phyloP scores from a whole-genome alignment of 169 alveolate genomes.

The Plasmodium vinckei region DNA sequence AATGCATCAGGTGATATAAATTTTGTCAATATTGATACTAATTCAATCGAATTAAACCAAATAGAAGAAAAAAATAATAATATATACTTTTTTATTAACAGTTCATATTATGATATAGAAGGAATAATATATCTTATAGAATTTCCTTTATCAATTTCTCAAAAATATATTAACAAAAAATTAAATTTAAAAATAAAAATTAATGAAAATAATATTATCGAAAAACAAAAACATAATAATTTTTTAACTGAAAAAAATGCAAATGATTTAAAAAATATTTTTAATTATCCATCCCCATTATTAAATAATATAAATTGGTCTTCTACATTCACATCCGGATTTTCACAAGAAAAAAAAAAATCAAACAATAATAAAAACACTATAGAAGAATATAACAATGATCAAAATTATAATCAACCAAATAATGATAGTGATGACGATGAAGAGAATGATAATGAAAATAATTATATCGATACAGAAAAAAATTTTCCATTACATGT shows the following conservation, averaged over 20 bases:
- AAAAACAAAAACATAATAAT: not conserved
- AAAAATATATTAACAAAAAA: slow-evolving; percentile 27
- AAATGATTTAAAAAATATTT: slow-evolving; percentile 33
- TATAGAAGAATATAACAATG: slow-evolving; percentile 1
- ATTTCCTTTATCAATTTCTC: slow-evolving; percentile 36
- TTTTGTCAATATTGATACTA: not conserved
- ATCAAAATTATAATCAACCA: slow-evolving; percentile 5
- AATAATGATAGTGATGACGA: slow-evolving; percentile 19
- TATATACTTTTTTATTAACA: not conserved
- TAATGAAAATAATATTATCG: slow-evolving; percentile 3
- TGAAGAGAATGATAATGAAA: slow-evolving; percentile 8
- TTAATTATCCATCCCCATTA: slow-evolving; percentile 28
- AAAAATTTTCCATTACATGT: slow-evolving; percentile 33
- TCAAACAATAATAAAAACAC: not conserved
- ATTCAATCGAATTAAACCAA: not conserved
- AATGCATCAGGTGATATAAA: not conserved
- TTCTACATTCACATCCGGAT: slow-evolving; percentile 36
- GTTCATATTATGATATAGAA: slow-evolving; percentile 3
- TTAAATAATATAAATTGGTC: slow-evolving; percentile 54
- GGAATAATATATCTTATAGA: slow-evolving; percentile 35
- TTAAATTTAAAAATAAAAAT: slow-evolving; percentile 27
- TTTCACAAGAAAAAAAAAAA: slow-evolving; percentile 12
- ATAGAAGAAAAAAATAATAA: not conserved
- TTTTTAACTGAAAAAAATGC: slow-evolving; percentile 34
- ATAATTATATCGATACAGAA: slow-evolving; percentile 12